Base-by-base conservation (phyloP, 768 basidiomycete species). In the Naganishia vishniacii region DNA sequence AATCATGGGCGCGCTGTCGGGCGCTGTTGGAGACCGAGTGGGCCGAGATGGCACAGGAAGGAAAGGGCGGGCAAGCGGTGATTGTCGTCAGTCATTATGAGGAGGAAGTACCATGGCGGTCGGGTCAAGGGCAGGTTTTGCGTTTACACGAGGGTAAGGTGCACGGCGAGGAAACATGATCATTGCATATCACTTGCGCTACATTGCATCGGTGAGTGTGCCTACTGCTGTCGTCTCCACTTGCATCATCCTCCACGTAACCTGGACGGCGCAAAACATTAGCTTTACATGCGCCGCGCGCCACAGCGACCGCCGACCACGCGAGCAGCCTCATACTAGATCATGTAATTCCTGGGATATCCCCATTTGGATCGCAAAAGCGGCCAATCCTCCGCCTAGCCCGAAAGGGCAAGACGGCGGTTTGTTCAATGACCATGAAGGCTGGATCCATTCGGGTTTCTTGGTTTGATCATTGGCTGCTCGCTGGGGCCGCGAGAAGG, bases 61-160 rank as follows among this genome's bases (percentile, higher is more conserved):
- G 53, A 5, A 64, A 65, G 18, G 67, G 68, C 16, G 67, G 69
- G 15, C 91, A 95, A 78, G 87, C 86, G 1, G 86, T 91, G 25
- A 81, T 97, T 0, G 86, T 89, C 3, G 83, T 98, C 61, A 90
- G 86, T 41, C 92, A 94, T 78, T 91, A 91, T 90, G 65, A 48
- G 15, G 68, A 69, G 48, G 80, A 78, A 0, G 42, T 47, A 42
- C 46, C 59, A n/a, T 60, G 59, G 46, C 8, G 31, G 16, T 25
- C 31, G 3, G 45, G 47, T 32, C 15, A 48, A n/a, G 61, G 61
- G 31, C 32, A 32, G 34, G 47, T 60, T 1, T 20, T 60, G 41
- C 23, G 59, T 6, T n/a, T 60, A 31, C 42, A 60, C 18, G 59
- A 44, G 42, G 59, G 59, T 7, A 60, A 46, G 59, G 53, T 56